phyloP scores from a whole-genome alignment of 1,139 yeast genomes.

The Pneumocystis canis region DNA sequence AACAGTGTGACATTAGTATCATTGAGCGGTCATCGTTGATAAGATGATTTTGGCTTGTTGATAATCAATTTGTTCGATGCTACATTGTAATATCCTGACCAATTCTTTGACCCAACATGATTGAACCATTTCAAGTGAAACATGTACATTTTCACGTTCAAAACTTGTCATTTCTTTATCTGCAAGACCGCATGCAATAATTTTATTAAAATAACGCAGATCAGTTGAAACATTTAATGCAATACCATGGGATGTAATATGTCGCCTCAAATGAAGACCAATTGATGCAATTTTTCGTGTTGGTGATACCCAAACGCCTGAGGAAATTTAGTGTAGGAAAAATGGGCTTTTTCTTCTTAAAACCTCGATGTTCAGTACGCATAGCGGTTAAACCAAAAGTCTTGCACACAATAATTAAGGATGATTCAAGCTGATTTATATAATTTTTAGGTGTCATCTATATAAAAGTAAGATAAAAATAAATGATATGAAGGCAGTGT shows the following conservation, averaged over 20 bases:
- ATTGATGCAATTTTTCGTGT: constrained; percentile 65
- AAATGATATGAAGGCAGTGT: not conserved
- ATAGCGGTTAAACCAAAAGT: constrained; percentile 34
- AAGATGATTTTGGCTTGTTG: not conserved
- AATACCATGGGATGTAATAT: constrained; percentile 79
- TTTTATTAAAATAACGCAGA: constrained; percentile 48
- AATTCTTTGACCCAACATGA: not conserved
- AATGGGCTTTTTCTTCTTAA: constrained; percentile 1
- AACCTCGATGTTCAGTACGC: constrained; percentile 62
- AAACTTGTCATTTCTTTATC: constrained; percentile 43
- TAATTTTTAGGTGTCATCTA: constrained; percentile 55
- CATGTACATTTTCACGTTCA: constrained; percentile 6
- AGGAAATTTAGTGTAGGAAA: not conserved
- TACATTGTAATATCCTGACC: not conserved
- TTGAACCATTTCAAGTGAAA: not conserved
- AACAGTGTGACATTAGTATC: not conserved
- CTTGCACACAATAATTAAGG: constrained; percentile 41
- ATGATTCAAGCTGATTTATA: constrained; percentile 53
- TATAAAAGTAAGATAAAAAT: not conserved
- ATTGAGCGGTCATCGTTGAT: not conserved
- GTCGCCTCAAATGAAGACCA: constrained; percentile 74
- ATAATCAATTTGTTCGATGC: not conserved
- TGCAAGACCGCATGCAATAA: constrained; percentile 78
- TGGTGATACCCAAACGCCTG: constrained; percentile 46
- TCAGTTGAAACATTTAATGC: constrained; percentile 70